Base-by-base conservation (phyloP, 768 basidiomycete species). In the Tulasnella calospora region DNA sequence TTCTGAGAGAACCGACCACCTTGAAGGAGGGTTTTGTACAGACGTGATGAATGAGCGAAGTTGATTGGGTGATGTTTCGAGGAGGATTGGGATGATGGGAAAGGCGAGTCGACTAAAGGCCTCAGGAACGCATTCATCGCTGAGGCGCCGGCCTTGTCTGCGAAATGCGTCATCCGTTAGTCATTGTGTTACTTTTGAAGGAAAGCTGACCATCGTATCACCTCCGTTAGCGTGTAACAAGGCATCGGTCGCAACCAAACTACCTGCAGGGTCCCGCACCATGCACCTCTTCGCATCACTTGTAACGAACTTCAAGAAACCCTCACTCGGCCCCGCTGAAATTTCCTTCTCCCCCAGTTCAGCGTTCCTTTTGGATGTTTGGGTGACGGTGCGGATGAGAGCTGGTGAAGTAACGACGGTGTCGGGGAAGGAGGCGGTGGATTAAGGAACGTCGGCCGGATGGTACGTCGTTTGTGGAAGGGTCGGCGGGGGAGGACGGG, bases 11-110 rank as follows among this genome's bases (percentile, higher is more conserved):
- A 98, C 83, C 96, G 95, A 0, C 96, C 96, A 8, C 96, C 96
- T 82, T 96, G 94, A 0, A 98, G 87, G 8, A 98, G 89, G 7
- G 90, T 90, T 83, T 98, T 98, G 88, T 94, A 96, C 73, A 96
- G 82, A 55, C 96, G 88, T 3, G 93, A 92, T 0, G 92, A 89
- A 81, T 95, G 94, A 0, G 94, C 89, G 17, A 95, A 87, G 82
- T 96, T 92, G 79, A 96, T 92, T 21, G 89, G 88, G 84, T 95
- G 94, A 0, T 88, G 87, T 6, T 86, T 81, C 27, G 80, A 80
- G 13, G 89, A 87, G 0, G 91, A 13, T 44, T 12, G 17, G 17
- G 44, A 90, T 82, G 92, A 91, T 7, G 90, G 85, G 80, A 85
- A 86, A 15, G 84, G 82, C 4, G 51, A n/a, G 1, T 84, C 81